Conservation (phyloP, 2,329 filamentous ascomycete genomes). For the Teratosphaeria epicoccoides region DNA sequence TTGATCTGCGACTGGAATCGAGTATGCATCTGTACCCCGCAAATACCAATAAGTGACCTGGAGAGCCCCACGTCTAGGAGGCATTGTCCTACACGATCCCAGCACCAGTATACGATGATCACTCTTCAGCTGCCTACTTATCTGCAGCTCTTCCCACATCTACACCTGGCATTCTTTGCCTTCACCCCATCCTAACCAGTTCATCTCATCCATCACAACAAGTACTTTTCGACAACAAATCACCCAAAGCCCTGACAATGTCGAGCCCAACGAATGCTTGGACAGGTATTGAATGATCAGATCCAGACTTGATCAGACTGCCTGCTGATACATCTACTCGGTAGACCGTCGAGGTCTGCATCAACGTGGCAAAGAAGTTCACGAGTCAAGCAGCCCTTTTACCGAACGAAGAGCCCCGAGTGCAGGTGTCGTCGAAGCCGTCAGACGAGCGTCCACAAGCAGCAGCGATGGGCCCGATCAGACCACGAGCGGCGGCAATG, state of each 20-base stretch:
- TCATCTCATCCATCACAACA: neutral
- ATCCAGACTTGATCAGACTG: neutral
- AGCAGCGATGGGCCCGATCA: constrained; percentile 16
- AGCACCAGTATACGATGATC: neutral
- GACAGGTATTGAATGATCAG: constrained; percentile 3
- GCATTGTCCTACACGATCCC: neutral
- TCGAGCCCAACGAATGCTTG: constrained; percentile 10
- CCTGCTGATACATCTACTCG: neutral
- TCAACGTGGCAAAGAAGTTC: constrained; percentile 25
- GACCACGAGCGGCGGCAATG: constrained; percentile 10
- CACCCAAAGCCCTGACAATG: neutral
- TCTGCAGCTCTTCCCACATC: neutral
- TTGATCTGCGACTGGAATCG: neutral
- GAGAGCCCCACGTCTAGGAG: neutral
- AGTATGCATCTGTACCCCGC: neutral
- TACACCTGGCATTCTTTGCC: neutral
- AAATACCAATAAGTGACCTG: too few relatives aligned
- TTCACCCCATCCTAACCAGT: neutral
- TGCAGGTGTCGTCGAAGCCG: constrained; percentile 15
- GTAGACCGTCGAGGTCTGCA: constrained; percentile 24
- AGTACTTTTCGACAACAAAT: neutral
- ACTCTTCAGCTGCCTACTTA: neutral
- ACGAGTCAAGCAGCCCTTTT: constrained; percentile 16
- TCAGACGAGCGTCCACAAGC: constrained; percentile 18
- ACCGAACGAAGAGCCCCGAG: constrained; percentile 8